phyloP scores from a whole-genome alignment of 2,329 filamentous ascomycete genomes.

The Blumeriella jaapii region DNA sequence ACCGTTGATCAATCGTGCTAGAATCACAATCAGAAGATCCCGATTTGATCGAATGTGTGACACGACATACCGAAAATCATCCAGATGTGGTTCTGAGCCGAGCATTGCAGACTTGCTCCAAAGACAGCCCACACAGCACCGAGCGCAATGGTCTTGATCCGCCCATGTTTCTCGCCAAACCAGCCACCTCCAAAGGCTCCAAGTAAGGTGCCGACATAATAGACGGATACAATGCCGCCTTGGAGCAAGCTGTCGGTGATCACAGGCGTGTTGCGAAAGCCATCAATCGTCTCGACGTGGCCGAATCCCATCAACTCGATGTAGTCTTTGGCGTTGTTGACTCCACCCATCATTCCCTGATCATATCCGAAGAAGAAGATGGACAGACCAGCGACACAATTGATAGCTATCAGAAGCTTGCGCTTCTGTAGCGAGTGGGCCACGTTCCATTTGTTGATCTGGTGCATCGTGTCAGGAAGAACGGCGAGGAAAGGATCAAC shows the following conservation, averaged over 20 bases:
- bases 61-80: conserved; percentile 50
- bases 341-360: conserved; percentile 42
- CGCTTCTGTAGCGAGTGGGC: conserved; percentile 44
- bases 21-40: not conserved
- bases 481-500: no score
- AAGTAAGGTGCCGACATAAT: conserved; percentile 51
- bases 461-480: no score
- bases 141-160: conserved; percentile 51
- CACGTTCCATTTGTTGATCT: conserved; percentile 31
- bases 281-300: conserved; percentile 34
- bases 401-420: conserved; percentile 47
- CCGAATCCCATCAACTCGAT: conserved; percentile 54
- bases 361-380: conserved; percentile 37
- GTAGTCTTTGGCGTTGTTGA: conserved; percentile 55
- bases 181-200: conserved; percentile 52
- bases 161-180: conserved; percentile 49
- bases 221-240: conserved; percentile 46
- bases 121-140: conserved; percentile 46
- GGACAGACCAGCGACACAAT: conserved; percentile 49
- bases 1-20: conserved; percentile 34
- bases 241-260: conserved; percentile 49
- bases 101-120: conserved; percentile 53
- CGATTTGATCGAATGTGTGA: no score
- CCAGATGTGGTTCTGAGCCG: conserved; percentile 54
- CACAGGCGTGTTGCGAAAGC: conserved; percentile 37